phyloP scores from a whole-genome alignment of 2,329 filamentous ascomycete species.

The Cadophora sp. region DNA sequence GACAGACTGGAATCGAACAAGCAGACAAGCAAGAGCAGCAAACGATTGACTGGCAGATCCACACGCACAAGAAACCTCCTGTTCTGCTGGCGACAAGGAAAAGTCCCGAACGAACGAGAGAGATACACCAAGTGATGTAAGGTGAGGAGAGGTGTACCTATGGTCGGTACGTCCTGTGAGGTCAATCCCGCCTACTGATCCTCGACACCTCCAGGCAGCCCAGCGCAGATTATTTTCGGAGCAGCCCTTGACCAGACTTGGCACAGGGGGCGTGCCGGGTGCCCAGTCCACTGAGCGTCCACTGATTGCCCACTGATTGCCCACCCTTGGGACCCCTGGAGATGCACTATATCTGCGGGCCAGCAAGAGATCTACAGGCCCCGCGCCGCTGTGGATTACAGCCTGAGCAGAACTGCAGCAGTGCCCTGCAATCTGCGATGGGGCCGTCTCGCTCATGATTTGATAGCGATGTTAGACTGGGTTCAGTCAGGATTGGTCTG shows the following conservation, averaged over 20 bases:
- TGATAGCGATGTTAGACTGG: neutral
- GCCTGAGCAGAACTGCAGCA: no score
- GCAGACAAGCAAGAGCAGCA: neutral
- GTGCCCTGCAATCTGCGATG: no score
- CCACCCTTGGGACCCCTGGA: neutral
- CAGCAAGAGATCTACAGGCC: conserved; percentile 8
- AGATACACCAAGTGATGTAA: neutral
- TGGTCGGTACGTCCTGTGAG: no score
- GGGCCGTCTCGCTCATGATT: no score
- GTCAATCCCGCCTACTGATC: no score
- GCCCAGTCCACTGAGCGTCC: neutral
- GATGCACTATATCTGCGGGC: neutral
- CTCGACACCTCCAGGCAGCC: no score
- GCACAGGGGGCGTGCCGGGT: neutral
- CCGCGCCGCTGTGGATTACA: neutral
- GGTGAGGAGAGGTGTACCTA: neutral
- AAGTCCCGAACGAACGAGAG: neutral
- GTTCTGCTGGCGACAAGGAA: neutral
- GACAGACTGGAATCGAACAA: conserved; percentile 1
- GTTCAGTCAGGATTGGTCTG: neutral
- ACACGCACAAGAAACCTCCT: neutral
- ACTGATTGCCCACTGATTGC: neutral
- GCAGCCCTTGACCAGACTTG: conserved; percentile 4
- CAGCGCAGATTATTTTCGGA: neutral
- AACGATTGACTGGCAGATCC: neutral